phyloP scores from a whole-genome alignment of 768 basidiomycete species.

The Porphyrellus cyaneotinctus region DNA sequence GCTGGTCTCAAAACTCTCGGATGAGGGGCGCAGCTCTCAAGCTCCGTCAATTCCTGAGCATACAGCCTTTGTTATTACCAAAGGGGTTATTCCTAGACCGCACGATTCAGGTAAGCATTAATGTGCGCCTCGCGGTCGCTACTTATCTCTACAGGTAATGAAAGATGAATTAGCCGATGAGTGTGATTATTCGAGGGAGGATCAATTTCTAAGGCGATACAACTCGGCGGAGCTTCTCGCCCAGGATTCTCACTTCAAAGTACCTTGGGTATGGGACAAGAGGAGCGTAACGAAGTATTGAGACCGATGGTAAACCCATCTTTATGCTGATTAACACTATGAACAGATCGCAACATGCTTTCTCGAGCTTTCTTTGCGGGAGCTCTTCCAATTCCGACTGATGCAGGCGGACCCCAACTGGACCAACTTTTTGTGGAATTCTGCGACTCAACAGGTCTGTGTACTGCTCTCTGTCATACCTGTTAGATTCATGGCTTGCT shows the following conservation, averaged over 20 bases:
- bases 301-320: not conserved
- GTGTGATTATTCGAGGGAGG: constrained; percentile 87
- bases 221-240: constrained; percentile 47
- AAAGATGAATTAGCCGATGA: constrained; percentile 87
- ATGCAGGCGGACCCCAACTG: constrained; percentile 99
- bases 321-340: not conserved
- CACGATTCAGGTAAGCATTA: constrained; percentile 61
- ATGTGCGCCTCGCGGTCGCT: not conserved
- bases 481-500: not conserved
- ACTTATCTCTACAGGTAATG: constrained; percentile 59
- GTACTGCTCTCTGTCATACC: not conserved
- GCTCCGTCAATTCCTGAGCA: constrained; percentile 95
- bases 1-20: constrained; percentile 86
- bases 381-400: constrained; percentile 83
- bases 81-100: constrained; percentile 87
- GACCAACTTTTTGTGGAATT: constrained; percentile 94
- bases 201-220: constrained; percentile 62
- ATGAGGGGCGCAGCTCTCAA: constrained; percentile 98
- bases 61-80: constrained; percentile 84
- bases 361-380: constrained; percentile 81
- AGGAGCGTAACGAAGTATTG: constrained; percentile 68
- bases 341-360: constrained; percentile 77
- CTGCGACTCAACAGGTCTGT: constrained; percentile 53
- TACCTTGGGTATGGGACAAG: constrained; percentile 85
- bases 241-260: constrained; percentile 63